Evolutionary conservation across 768 basidiomycete species (phyloP).

Genomic region (Tylopilus balloui): DNA sequence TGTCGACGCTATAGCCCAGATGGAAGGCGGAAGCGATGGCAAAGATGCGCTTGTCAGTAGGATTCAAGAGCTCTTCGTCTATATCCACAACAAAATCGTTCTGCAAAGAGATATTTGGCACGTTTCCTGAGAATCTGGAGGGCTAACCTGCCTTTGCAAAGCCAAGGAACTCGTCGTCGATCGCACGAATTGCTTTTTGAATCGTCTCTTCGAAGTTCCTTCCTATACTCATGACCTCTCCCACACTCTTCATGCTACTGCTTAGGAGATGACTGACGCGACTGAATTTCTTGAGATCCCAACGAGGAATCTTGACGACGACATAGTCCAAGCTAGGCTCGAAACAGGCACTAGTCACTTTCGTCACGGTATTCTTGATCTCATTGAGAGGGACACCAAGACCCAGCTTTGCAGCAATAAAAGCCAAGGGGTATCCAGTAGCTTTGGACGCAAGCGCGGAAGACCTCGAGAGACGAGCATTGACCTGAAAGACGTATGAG

Average conservation of each 20-base stretch:
- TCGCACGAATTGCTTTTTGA: constrained; percentile 95
- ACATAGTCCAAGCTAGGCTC: constrained; percentile 97
- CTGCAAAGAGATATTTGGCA: constrained; percentile 34
- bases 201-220: constrained; percentile 98
- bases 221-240: constrained; percentile 99
- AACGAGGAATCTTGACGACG: constrained; percentile 98
- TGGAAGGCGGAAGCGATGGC: constrained; percentile 94
- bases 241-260: constrained; percentile 98
- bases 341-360: constrained; percentile 95
- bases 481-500: constrained; percentile 47
- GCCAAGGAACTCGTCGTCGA: constrained; percentile 92
- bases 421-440: constrained; percentile 96
- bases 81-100: constrained; percentile 87
- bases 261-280: constrained; percentile 88
- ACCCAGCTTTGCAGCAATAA: constrained; percentile 97
- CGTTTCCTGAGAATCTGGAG: background rate
- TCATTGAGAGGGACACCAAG: constrained; percentile 96
- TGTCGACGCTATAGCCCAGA: constrained; percentile 89
- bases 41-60: constrained; percentile 96
- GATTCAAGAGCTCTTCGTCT: constrained; percentile 89
- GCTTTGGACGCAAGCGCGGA: constrained; percentile 98
- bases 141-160: constrained; percentile 68
- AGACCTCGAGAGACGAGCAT: constrained; percentile 96
- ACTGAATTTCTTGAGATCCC: constrained; percentile 98
- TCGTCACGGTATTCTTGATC: constrained; percentile 96